Base-by-base conservation (phyloP, 1,139 yeast species). In the Taphrina deformans region DNA sequence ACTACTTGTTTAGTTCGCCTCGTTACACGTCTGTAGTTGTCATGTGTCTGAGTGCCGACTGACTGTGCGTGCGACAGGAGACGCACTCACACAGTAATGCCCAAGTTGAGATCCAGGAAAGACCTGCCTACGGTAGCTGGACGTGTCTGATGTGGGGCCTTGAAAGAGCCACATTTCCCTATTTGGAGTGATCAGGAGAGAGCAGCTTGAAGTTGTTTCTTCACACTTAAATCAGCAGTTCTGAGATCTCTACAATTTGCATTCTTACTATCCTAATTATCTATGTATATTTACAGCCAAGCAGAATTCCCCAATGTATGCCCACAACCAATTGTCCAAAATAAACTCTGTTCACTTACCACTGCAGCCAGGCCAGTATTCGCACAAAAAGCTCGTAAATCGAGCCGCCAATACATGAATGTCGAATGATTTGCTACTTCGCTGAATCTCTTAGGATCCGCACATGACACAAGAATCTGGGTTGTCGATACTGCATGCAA, bases 401-500 rank as follows among this genome's bases (percentile, higher is more conserved):
- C 18, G 41, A 38, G 41, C 41, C 41, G 41, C 41, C 41, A 38
- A 38, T 38, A 10, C 41, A 14, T 14, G 6, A 12, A 14, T 2
- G 16, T 38, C 41, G 18, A 4, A 38, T 6, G 41, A 10, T 18
- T 18, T 38, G 41, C 41, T 38, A 12, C 41, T 44, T 44, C 27
- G 12, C 35, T 31, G 35, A 31, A 4, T 3, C 18, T 9, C 18
- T 16, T 80, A 93, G 80, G 98, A 98, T 69, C 98, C 92, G 82
- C 99, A 93, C 99, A 93, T 93, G 75, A 93, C 93, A 79, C 99
- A 93, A 56, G 98, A 85, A 78, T 89, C 98, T 67, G 97, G 97
- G 80, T 93, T 93, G 76, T 88, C 86, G 76, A 93, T 91, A 65
- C 98, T 96, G 81, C 99, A 93, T 50, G 97, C 97, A 78, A 93